These are phyloP conservation scores for Sporisorium reilianum DNA, from an alignment of 1,284 basidiomycete species.

Conservation along the genomic window DNA sequence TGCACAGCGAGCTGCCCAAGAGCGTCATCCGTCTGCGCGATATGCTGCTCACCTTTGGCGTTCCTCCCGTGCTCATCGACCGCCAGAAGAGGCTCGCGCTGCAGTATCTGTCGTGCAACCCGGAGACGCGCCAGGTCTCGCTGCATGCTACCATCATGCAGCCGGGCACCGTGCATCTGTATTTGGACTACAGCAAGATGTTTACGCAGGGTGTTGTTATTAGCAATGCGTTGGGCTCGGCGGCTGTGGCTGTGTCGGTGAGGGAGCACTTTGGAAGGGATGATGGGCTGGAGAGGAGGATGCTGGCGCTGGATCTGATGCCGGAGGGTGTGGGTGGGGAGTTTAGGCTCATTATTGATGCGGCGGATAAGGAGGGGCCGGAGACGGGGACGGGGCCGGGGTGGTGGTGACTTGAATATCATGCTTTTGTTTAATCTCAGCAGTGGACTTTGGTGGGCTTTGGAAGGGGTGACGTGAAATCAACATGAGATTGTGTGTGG, in stretches of 20 bases:
- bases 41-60: conserved; percentile 52
- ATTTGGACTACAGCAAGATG: conserved; percentile 57
- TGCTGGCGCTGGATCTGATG: conserved; percentile 41
- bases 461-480: not conserved
- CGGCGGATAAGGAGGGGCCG: conserved; percentile 47
- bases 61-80: conserved; percentile 56
- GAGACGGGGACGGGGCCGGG: conserved; percentile 46
- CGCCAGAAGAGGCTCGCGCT: conserved; percentile 37
- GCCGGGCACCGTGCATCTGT: conserved; percentile 48
- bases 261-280: conserved; percentile 41
- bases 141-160: conserved; percentile 43
- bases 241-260: conserved; percentile 30
- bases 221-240: conserved; percentile 28
- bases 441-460: not conserved
- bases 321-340: conserved; percentile 37
- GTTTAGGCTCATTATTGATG: conserved; percentile 49
- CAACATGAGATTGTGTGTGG: conserved; percentile 6
- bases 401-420: conserved; percentile 50
- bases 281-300: conserved; percentile 35
- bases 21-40: conserved; percentile 40
- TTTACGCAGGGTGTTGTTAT: conserved; percentile 51
- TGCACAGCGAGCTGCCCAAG: conserved; percentile 49
- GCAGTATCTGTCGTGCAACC: conserved; percentile 42
- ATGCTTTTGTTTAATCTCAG: not conserved
- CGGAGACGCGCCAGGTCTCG: conserved; percentile 46